Base-by-base conservation (phyloP, 345 rosid species). In the Populus pruinosa region DNA sequence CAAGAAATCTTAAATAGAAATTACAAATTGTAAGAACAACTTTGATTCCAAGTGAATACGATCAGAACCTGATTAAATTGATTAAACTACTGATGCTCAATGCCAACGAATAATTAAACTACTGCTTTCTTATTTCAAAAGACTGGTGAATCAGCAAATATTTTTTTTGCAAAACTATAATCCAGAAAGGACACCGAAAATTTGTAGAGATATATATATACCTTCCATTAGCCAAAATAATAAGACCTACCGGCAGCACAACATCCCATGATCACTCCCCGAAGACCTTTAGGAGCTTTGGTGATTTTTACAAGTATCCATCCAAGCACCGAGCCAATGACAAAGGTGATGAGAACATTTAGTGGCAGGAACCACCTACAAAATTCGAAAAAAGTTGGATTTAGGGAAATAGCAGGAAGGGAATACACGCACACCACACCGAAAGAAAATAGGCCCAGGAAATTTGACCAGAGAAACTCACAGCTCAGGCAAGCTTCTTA, bases 301-400 rank as follows among this genome's bases (percentile, higher is more conserved):
- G 86, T 82, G 41, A 80, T 43, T 84, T 70, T 83, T 16, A 86
- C 39, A 5, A 89, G 86, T 35, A 87, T 20, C 89, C 87, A 87
- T 12, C 87, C 90, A n/a, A 89, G 83, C 3, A 75, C 53, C 14
- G 92, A 86, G 12, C 90, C 92, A 61, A 89, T n/a, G 14, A 86
- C 33, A 61, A 86, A 83, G 2, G 88, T 75, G 29, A 85, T 49
- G 43, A 87, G 85, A 72, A 86, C 76, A 76, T 85, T 89, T 80
- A 87, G 68, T 16, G 90, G 90, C 92, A 86, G 85, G 80, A 89
- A 89, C 92, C 92, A 86, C 85, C 90, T 89, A 27, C 63, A 64
- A 14, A 17, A 44, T 6, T 0, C 7, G 29, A 38, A 14, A 5
- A 41, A 43, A 50, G 55, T 38, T 39, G 29, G 36, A 2, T 71